Conservation (phyloP, 192 early-diverging fungal species). For the Fimicolochytrium jonesii region DNA sequence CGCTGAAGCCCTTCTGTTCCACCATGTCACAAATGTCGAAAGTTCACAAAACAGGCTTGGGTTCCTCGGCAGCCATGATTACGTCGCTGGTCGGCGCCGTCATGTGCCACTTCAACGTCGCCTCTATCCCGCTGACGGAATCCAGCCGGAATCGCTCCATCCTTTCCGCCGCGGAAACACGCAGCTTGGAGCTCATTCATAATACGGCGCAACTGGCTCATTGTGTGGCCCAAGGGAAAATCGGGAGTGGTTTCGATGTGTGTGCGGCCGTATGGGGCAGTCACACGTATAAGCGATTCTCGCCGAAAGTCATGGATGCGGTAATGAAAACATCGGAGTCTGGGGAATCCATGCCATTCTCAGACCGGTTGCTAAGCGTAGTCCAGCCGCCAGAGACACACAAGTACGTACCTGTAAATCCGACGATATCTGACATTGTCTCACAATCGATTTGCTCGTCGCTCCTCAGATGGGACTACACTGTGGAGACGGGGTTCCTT, state of each 20-base stretch:
- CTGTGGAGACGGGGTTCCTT: no score
- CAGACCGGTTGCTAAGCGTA: no score
- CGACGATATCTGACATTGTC: background rate
- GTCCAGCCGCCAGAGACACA: no score
- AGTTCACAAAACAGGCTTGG: constrained; percentile 96
- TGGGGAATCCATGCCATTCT: background rate
- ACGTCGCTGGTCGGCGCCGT: constrained; percentile 83
- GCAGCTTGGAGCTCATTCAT: constrained; percentile 62
- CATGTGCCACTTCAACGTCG: constrained; percentile 77
- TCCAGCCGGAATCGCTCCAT: no score
- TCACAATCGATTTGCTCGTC: no score
- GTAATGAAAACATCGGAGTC: background rate
- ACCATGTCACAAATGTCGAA: constrained; percentile 56
- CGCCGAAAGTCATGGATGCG: constrained; percentile 51
- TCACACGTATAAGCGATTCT: constrained; percentile 82
- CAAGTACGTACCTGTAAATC: no score
- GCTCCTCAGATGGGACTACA: no score
- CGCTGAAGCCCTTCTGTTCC: constrained; percentile 58
- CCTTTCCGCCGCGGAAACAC: background rate
- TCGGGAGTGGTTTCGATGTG: constrained; percentile 96
- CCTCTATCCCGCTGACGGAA: no score
- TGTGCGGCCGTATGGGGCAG: constrained; percentile 87
- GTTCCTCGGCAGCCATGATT: constrained; percentile 94
- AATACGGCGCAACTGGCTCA: constrained; percentile 88
- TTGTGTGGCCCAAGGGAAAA: constrained; percentile 97